phyloP scores from a whole-genome alignment of 176 grass and related monocot genomes.

The Stipa capillata region DNA sequence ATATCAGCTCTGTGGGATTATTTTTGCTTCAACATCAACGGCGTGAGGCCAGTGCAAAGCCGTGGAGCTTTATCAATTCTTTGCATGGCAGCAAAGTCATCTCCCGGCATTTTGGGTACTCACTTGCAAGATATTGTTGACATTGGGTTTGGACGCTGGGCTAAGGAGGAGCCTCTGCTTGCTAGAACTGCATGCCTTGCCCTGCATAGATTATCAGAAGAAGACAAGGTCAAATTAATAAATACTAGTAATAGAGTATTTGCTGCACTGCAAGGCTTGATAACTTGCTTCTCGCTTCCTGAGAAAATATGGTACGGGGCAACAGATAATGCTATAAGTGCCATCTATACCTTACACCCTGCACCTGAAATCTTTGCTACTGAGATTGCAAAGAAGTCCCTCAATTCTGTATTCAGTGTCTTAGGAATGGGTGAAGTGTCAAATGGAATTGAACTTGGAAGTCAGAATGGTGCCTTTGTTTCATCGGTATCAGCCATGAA shows the following conservation, averaged over 20 bases:
- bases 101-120: conserved; percentile 61
- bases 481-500: conserved; percentile 51
- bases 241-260: conserved; percentile 54
- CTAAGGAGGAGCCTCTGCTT: conserved; percentile 90
- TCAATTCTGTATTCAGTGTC: conserved; percentile 52
- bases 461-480: conserved; percentile 17
- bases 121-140: conserved; percentile 95
- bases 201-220: conserved; percentile 76
- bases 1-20: conserved; percentile 82
- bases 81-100: conserved; percentile 92
- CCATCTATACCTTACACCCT: conserved; percentile 73
- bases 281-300: conserved; percentile 62
- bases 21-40: conserved; percentile 79
- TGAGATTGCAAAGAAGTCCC: conserved; percentile 69
- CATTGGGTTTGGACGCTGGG: conserved; percentile 93
- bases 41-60: conserved; percentile 61
- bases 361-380: conserved; percentile 70
- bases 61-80: conserved; percentile 82
- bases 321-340: conserved; percentile 71
- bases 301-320: conserved; percentile 93
- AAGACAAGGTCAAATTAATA: conserved; percentile 81
- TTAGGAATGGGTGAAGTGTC: conserved; percentile 22
- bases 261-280: conserved; percentile 49
- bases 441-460: conserved; percentile 25
- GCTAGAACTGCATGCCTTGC: conserved; percentile 87